A percentile compares a stretch with the other conserved stretches of the same genome.
phyloP scores from a whole-genome alignment of 2,329 filamentous ascomycete genomes.

The Cladosporium velox region DNA sequence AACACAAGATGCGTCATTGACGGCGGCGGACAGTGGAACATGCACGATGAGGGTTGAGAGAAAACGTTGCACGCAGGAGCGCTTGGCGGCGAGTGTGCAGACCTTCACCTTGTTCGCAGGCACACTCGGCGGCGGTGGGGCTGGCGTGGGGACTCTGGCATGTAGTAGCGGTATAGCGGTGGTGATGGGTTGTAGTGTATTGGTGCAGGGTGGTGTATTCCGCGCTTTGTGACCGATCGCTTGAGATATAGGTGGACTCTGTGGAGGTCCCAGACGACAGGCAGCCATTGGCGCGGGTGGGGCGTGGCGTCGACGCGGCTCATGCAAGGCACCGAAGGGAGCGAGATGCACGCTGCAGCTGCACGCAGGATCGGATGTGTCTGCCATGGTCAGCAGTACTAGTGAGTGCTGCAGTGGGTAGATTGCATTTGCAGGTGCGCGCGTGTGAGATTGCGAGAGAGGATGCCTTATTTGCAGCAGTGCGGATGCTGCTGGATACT shows the following conservation, averaged over 20 bases:
- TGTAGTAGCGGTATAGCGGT: background rate
- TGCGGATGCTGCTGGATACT: background rate
- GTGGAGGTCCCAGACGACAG: constrained; percentile 13
- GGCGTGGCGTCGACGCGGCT: constrained; percentile 34
- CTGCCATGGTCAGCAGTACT: constrained; percentile 2
- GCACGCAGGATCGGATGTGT: constrained; percentile 16
- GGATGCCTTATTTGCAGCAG: background rate
- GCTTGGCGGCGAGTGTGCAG: constrained; percentile 3
- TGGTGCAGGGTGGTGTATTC: constrained; percentile 9
- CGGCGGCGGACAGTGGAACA: background rate
- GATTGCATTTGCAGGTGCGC: background rate
- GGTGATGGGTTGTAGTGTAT: constrained; percentile 11
- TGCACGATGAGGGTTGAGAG: background rate
- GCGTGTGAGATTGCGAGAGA: background rate
- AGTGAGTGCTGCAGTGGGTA: constrained; percentile 15
- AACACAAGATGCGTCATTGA: constrained; percentile 9
- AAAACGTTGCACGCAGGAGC: constrained; percentile 9
- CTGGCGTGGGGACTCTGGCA: background rate
- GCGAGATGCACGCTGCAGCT: constrained; percentile 11
- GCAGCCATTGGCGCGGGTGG: constrained; percentile 19
- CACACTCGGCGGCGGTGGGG: constrained; percentile 17
- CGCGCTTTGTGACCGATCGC: constrained; percentile 22
- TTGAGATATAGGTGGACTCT: constrained; percentile 16
- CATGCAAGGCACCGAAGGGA: constrained; percentile 30
- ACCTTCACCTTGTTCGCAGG: background rate